Evolutionary conservation across 768 basidiomycete species (phyloP), one percentile per base, ranked within the genome.

Genomic region (Mycena sanguinolenta): DNA sequence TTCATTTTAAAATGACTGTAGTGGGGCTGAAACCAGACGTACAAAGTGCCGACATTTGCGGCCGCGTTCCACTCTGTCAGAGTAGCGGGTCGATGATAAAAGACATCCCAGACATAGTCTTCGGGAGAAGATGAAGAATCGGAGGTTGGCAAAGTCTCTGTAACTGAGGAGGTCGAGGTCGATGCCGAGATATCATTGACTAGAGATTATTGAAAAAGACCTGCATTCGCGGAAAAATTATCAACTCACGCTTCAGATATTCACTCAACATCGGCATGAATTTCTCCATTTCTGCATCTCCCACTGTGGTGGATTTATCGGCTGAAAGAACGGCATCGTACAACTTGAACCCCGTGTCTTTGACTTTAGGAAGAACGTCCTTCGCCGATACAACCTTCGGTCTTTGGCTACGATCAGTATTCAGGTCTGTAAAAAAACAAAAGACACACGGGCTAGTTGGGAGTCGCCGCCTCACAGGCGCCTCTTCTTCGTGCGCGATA

Each of bases 91-190:
- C 90, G 84, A 71, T 91, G 92, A 73, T 93, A 94, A 76, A 94
- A 95, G 25, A 95, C 88, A 75, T 95, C 94, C 89, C 91, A 95
- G 27, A 95, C 94, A 72, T 93, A 95, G 74, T 94, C 94, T 30
- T 85, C 85, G 0, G 65, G 53, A 16, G 74, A 58, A 17, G 73
- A 55, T 7, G 67, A 72, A 9, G 67, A 72, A 9, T 55, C 53
- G 30, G 55, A 21, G n/a, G 54, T 42, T 5, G 52, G 27, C 13
- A 52, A 38, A 39, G 27, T 53, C 28, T 63, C 65, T 27, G 32
- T 4, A 32, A 57, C 55, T 46, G 69, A 36, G 38, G 61, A 46
- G 50, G 39, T 58, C 27, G 75, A 59, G 46, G 73, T 68, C 13
- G 70, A 72, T 21, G 61, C 36, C 12, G 71, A n/a, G 8, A 74